A percentile compares a stretch with the other conserved stretches of the same genome.
These are phyloP conservation scores for Russula emetica DNA, from an alignment of 768 basidiomycete species.

Conservation along the genomic window DNA sequence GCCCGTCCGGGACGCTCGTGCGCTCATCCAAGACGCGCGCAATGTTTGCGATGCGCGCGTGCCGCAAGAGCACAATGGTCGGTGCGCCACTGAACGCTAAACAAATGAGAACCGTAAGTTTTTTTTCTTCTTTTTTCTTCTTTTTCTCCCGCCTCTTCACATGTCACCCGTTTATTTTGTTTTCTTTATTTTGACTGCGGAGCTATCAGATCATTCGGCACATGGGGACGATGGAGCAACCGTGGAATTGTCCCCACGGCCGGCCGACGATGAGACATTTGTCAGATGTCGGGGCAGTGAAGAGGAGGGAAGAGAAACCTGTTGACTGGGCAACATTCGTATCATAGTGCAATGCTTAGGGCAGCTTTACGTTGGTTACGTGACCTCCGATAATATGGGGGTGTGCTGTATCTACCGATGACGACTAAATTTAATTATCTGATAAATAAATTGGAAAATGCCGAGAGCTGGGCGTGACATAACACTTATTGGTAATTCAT, in stretches of 20 bases:
- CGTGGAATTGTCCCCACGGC: conserved; percentile 38
- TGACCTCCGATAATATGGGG: neutral
- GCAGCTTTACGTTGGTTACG: neutral
- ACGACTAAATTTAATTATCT: too few species aligned
- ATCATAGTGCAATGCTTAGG: neutral
- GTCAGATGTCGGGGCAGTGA: conserved; percentile 20
- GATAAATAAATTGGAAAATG: neutral
- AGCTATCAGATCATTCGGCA: conserved; percentile 32
- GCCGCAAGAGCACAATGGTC: conserved; percentile 94
- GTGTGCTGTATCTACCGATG: conserved; percentile 3
- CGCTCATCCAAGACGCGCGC: conserved; percentile 87
- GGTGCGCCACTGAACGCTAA: conserved; percentile 72
- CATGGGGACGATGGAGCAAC: conserved; percentile 37
- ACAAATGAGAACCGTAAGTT: conserved; percentile 69
- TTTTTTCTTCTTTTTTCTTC: neutral
- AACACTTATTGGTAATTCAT: neutral
- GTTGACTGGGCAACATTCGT: conserved; percentile 17
- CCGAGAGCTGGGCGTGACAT: neutral
- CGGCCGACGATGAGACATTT: conserved; percentile 35
- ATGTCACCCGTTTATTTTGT: neutral
- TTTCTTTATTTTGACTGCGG: neutral
- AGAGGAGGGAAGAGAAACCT: neutral
- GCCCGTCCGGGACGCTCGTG: conserved; percentile 75
- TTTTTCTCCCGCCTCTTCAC: neutral
- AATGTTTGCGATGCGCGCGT: conserved; percentile 97